Conservation (phyloP, 2,329 filamentous ascomycete species). For the Rhinocladiella mackenziei region DNA sequence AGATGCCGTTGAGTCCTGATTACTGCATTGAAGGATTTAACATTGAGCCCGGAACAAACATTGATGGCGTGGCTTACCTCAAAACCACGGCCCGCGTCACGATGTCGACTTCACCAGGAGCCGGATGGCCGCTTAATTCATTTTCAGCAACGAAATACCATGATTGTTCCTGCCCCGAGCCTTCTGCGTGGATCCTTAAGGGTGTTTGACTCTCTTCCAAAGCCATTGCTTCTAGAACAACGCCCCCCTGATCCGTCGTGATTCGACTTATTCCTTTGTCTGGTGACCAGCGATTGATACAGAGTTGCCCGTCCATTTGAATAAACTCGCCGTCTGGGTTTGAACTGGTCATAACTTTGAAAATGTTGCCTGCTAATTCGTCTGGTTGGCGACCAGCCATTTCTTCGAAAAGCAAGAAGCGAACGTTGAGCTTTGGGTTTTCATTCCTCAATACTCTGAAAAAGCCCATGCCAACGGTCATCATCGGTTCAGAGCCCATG, state of each 20-base stretch:
- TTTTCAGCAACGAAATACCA: background rate
- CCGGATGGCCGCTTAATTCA: background rate
- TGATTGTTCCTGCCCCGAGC: background rate
- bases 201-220: background rate
- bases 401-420: background rate
- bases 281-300: conserved; percentile 16
- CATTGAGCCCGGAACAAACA: too few species aligned
- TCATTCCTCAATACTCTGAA: conserved; percentile 16
- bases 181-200: background rate
- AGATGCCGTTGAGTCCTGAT: background rate
- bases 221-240: background rate
- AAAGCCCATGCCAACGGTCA: conserved; percentile 14
- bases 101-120: background rate
- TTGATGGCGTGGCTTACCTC: too few species aligned
- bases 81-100: background rate
- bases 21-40: too few species aligned
- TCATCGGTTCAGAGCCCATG: conserved; percentile 9
- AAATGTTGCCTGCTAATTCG: background rate
- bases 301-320: conserved; percentile 11
- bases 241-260: background rate
- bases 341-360: background rate
- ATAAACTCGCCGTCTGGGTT: conserved; percentile 16
- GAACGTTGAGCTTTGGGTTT: conserved; percentile 10
- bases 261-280: background rate
- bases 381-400: background rate